Base-by-base conservation (phyloP, 2,329 filamentous ascomycete genomes). In the Talaromyces marneffei region DNA sequence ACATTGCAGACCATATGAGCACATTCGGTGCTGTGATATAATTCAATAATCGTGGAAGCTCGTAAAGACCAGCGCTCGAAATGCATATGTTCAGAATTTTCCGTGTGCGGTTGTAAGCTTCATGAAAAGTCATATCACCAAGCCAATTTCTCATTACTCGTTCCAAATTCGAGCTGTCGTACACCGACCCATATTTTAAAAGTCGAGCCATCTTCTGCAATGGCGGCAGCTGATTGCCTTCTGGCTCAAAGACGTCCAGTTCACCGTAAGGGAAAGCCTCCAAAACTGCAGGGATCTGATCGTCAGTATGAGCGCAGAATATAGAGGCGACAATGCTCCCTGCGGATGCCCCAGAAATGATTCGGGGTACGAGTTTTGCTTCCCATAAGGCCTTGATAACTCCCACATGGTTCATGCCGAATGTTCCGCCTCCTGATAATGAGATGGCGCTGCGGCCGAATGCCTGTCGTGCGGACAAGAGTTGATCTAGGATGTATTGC, bases 21-120 rank as follows among this genome's bases (percentile, higher is more conserved):
- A 97, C 92, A 71, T 97, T 94, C 0, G 93, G 92, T 0, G 93
- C 89, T 0, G 93, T 97, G 62, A 96, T 85, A 70, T 96, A 97
- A 74, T 97, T 97, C 67, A 97, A 82, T 0, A 97, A 79, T 39
- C 90, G 82, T 0, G 92, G 93, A 16, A 96, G 80, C 71, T 97
- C 92, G 73, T 95, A 94, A 59, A 93, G 83, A 16, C 90, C 91
- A 1, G 91, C 89, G 2, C 90, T 91, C 0, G 92, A 96, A 6
- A 97, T 92, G 62, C 90, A 92, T 39, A 97, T 96, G 72, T 97
- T 97, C 70, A 96, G 84, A 64, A 97, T 92, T 62, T 92, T 85
- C 29, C 91, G 85, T 0, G 92, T 96, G n/a, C 92, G 87, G 71
- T 96, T 96, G 78, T 97, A 97, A 0, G 92, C 91, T 75, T 97